Base-by-base conservation (phyloP, 2,329 filamentous ascomycete genomes). In the Talaromyces sp. region DNA sequence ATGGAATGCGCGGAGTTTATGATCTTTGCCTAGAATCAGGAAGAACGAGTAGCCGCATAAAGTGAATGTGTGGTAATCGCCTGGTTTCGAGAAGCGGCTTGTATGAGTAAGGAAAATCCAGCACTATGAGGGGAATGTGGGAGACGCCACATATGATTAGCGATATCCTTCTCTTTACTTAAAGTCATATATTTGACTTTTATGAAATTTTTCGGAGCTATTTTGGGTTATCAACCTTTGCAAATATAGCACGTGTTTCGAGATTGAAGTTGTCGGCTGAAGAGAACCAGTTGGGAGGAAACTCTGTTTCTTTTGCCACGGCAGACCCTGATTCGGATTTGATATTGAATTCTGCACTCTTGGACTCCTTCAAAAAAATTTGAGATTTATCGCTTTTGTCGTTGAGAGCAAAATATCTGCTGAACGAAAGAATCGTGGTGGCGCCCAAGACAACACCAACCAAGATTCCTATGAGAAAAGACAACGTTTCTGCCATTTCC, bases 21-120 rank as follows among this genome's bases (percentile, higher is more conserved):
- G 77, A 24, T 83, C 78, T 60, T 84, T 82, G 65, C 86, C 84
- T 14, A 76, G 74, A 63, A 81, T 79, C 27, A 88, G 73, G 69
- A 88, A 78, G 68, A 88, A 82, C 11, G 86, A 80, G 71, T 83
- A 87, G n/a, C 82, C 84, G 14, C 85, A 84, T 1, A 86, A 73
- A 13, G 83, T 79, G 67, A 82, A 87, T 22, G 82, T 81, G 33
- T 87, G 78, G 75, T 84, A 89, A 71, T 87, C 84, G 5, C 73
- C 73, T 8, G 68, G 31, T 37, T 72, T 70, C 5, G 56, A 52
- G 57, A 75, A 78, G 57, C 85, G 80, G 35, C 77, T 76, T 68
- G 79, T 66, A 56, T 79, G 77, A 24, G 72, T 72, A 19, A 79
- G 65, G 43, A 73, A 77, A 3, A 79, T 60, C 77, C 77, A 79